Evolutionary conservation across 23 red algal genomes (phyloP).

Genomic region (Gracilaria vermiculophylla): DNA sequence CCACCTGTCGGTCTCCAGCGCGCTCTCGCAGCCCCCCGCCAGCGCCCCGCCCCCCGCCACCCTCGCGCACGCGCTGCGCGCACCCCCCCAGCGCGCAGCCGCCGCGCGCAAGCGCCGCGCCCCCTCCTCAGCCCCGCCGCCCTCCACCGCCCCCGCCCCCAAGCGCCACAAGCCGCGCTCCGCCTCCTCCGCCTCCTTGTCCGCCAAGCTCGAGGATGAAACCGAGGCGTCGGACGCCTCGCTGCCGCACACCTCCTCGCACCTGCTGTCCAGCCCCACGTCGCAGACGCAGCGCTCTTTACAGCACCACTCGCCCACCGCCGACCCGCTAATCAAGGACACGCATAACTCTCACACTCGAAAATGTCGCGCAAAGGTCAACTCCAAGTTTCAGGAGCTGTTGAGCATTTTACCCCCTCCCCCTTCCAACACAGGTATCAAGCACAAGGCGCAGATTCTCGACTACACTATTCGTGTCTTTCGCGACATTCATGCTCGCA

Average conservation of each 20-base stretch:
- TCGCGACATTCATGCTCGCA: conserved; percentile 59
- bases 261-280: not conserved
- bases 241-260: not conserved
- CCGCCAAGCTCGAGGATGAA: not conserved
- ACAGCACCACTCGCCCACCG: not conserved
- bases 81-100: not conserved
- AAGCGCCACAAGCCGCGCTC: conserved; percentile 6
- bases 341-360: conserved; percentile 68
- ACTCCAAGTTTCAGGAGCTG: conserved; percentile 73
- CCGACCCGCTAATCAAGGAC: conserved; percentile 39
- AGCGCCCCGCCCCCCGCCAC: not conserved
- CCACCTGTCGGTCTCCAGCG: not conserved
- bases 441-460: conserved; percentile 94
- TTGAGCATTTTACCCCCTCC: conserved; percentile 62
- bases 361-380: conserved; percentile 82
- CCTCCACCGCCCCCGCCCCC: not conserved
- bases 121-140: not conserved
- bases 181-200: not conserved
- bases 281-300: not conserved
- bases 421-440: conserved; percentile 52
- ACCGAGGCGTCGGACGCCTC: conserved; percentile 1
- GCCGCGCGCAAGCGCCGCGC: not conserved
- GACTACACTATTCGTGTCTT: conserved; percentile 74
- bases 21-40: not conserved
- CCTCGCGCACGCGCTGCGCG: not conserved